phyloP scores from a whole-genome alignment of 2,329 filamentous ascomycete species.

The Stachybotrys chartarum region DNA sequence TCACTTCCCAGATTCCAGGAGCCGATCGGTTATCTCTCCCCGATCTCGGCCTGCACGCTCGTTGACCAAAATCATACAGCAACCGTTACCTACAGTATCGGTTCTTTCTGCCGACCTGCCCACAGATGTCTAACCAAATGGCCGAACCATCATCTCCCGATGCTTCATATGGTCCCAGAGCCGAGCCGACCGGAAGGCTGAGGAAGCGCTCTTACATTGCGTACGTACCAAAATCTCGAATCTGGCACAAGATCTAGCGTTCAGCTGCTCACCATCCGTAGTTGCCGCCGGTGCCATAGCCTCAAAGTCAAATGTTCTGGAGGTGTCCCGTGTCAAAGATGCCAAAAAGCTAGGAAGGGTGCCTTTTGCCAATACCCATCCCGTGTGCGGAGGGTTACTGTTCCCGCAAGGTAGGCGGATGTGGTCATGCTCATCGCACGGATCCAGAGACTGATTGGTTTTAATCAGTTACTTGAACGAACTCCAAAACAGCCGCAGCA shows the following conservation, averaged over 20 bases:
- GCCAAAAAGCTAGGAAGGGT: conserved; percentile 4
- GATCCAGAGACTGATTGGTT: no score
- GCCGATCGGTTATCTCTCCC: no score
- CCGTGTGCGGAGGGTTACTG: conserved; percentile 4
- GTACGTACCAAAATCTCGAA: neutral
- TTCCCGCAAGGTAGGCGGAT: conserved; percentile 6
- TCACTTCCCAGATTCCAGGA: no score
- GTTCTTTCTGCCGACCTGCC: no score
- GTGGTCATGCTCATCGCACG: no score
- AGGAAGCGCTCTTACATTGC: conserved; percentile 5
- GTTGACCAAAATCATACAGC: no score
- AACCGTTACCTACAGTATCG: no score
- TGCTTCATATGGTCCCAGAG: neutral
- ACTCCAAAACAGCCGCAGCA: conserved; percentile 3
- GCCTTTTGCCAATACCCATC: conserved; percentile 4
- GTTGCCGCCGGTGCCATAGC: conserved; percentile 8
- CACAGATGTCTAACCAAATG: no score
- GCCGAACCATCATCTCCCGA: neutral
- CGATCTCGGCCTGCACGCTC: no score
- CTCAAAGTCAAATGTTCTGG: conserved; percentile 9
- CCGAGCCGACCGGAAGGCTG: neutral
- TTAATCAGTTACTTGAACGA: conserved; percentile 6
- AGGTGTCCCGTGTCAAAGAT: conserved; percentile 6
- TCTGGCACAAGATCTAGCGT: neutral
- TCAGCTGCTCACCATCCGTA: neutral